These are phyloP conservation scores for Tolypocladium inflatum DNA, from an alignment of 2,329 filamentous ascomycete genomes.

Conservation along the genomic window DNA sequence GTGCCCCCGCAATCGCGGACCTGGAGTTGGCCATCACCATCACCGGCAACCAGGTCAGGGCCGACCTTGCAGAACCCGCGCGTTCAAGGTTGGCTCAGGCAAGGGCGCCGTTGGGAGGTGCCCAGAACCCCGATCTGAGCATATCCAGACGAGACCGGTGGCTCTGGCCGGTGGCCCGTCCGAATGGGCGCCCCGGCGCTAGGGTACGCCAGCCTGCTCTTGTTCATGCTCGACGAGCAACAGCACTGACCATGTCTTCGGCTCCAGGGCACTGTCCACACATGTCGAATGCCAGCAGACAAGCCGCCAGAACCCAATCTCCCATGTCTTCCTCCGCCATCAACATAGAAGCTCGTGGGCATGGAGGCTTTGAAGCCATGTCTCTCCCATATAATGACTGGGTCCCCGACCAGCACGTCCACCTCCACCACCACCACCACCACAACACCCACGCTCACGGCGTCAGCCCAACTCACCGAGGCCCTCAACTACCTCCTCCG, in stretches of 20 bases:
- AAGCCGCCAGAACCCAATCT: slow-evolving; percentile 5
- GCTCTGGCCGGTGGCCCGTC: slow-evolving; percentile 8
- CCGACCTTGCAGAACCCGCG: background rate
- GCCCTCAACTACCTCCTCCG: slow-evolving; percentile 15
- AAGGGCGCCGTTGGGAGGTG: slow-evolving; percentile 3
- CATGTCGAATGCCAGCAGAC: slow-evolving; percentile 6
- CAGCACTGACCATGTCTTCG: slow-evolving; percentile 7
- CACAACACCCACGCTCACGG: slow-evolving; percentile 13
- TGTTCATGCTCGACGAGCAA: background rate
- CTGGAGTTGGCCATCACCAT: background rate
- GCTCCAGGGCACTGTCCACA: slow-evolving; percentile 3
- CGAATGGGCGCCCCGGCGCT: slow-evolving; percentile 7
- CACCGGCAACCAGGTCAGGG: slow-evolving; percentile 4
- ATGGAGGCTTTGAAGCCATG: slow-evolving; percentile 11
- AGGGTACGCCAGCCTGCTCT: slow-evolving; percentile 4
- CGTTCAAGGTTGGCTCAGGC: background rate
- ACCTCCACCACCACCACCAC: slow-evolving; percentile 8
- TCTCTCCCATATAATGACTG: slow-evolving; percentile 13
- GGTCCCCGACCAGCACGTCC: slow-evolving; percentile 9
- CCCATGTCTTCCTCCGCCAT: slow-evolving; percentile 11
- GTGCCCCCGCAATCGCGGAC: slow-evolving; percentile 2
- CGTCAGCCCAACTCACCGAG: slow-evolving; percentile 16
- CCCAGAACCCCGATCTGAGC: slow-evolving; percentile 2
- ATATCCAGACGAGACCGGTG: slow-evolving; percentile 1
- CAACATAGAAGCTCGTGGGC: slow-evolving; percentile 8